Base-by-base conservation (phyloP, 768 basidiomycete species). In the Mycena vulgaris region DNA sequence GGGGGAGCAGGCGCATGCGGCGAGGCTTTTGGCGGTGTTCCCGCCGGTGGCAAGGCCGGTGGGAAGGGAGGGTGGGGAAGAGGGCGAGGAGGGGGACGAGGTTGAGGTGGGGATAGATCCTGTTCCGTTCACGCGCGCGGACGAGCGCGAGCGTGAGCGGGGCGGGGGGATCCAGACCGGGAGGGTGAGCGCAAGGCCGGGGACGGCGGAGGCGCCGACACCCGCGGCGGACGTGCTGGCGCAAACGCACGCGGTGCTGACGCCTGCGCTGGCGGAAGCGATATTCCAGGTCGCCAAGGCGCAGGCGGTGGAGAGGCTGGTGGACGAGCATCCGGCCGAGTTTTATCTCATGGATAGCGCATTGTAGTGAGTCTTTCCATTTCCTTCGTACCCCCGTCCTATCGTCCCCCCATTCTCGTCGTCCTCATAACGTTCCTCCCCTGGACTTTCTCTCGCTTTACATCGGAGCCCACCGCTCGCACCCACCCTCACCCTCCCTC, bases 331-430 rank as follows among this genome's bases (percentile, higher is more conserved):
- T 62, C 77, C 79, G 16, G 85, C 78, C 73, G 89, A 92, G 63
- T 94, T 93, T 75, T 94, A 94, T 77, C 81, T 95, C 25, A 94
- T 93, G 92, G 93, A 94, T 90, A 72, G 67, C 45, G 71, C 67
- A 48, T 7, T 2, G 27, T 69, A 72, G 71, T 72, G 52, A 58
- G 71, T 68, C 67, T 45, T 7, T 77, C 88, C n/a, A 64, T 16
- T 47, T 37, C 40, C 19, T 45, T n/a, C n/a, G n/a, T n/a, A n/a
- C n/a, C n/a, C n/a, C n/a, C n/a, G n/a, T n/a, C n/a, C n/a, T n/a
- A n/a, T n/a, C n/a, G n/a, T n/a, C n/a, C n/a, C n/a, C n/a, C n/a
- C n/a, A n/a, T n/a, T n/a, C n/a, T n/a, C n/a, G n/a, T n/a, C n/a
- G n/a, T n/a, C n/a, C n/a, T n/a, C n/a, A n/a, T n/a, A n/a, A n/a